Conservation (phyloP, 1,284 basidiomycete genomes). For the Ganoderma resinaceum region DNA sequence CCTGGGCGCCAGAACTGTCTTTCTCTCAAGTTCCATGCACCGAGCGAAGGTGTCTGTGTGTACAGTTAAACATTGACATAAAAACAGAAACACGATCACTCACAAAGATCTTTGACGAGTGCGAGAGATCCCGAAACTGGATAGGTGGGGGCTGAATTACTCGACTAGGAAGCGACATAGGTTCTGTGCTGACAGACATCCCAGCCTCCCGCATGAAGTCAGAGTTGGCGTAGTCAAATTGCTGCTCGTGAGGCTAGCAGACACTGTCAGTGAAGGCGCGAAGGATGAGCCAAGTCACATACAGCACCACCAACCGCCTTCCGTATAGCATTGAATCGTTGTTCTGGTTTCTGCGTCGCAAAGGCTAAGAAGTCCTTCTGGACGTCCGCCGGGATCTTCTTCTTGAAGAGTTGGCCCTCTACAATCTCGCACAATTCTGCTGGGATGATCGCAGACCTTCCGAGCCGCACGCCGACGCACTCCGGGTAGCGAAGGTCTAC, state of each 20-base stretch:
- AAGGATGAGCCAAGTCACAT: background rate
- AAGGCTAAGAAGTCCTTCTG: constrained; percentile 13
- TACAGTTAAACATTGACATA: constrained; percentile 10
- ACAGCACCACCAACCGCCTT: constrained; percentile 7
- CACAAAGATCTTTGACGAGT: background rate
- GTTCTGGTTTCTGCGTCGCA: constrained; percentile 14
- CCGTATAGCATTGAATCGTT: background rate
- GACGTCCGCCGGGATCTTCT: constrained; percentile 47
- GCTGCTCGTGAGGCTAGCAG: constrained; percentile 17
- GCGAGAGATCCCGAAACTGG: background rate
- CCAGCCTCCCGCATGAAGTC: constrained; percentile 43
- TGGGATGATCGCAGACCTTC: constrained; percentile 43
- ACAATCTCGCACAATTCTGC: constrained; percentile 51
- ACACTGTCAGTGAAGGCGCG: background rate
- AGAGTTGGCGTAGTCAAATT: constrained; percentile 42
- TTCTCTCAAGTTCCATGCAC: constrained; percentile 45
- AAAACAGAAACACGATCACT: background rate
- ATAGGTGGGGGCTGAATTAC: background rate
- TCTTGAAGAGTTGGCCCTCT: constrained; percentile 52
- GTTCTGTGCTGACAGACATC: constrained; percentile 35
- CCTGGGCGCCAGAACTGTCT: constrained; percentile 32
- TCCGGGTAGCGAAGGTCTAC: background rate
- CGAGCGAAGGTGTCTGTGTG: constrained; percentile 15
- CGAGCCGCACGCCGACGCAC: constrained; percentile 13
- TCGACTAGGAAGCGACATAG: constrained; percentile 26